These are phyloP conservation scores for Rhodamnia argentea DNA, from an alignment of 345 rosid genomes.

Conservation along the genomic window DNA sequence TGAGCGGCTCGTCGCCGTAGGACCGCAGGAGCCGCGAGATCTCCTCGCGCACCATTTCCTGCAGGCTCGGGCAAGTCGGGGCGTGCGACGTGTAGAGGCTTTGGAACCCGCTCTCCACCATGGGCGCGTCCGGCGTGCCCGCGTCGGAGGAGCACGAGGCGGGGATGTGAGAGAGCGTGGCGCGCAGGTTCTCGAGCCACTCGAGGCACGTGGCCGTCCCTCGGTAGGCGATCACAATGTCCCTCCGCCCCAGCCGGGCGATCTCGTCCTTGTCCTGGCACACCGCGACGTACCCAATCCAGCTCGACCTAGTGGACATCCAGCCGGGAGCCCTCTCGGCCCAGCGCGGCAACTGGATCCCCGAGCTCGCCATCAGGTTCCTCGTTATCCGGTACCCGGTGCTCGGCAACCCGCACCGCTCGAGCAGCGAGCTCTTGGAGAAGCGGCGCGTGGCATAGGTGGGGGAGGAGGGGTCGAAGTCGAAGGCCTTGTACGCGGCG, in stretches of 20 bases:
- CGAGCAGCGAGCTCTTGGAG: constrained; percentile 41
- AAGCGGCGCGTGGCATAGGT: constrained; percentile 50
- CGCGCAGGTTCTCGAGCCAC: constrained; percentile 90
- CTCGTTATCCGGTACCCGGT: constrained; percentile 66
- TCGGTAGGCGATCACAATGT: constrained; percentile 65
- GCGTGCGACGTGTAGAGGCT: constrained; percentile 67
- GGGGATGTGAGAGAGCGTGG: constrained; percentile 48
- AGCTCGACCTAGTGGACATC: constrained; percentile 63
- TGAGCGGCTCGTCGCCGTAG: constrained; percentile 65
- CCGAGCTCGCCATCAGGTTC: constrained; percentile 67
- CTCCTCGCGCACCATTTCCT: constrained; percentile 55
- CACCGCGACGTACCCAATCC: constrained; percentile 97
- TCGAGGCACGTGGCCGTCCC: constrained; percentile 94
- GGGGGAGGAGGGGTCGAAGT: constrained; percentile 62
- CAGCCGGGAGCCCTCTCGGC: constrained; percentile 50
- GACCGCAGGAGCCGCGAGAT: constrained; percentile 34
- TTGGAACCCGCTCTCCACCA: constrained; percentile 90
- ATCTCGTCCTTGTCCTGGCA: constrained; percentile 72
- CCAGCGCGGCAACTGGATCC: constrained; percentile 69
- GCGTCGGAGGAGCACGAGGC: not conserved
- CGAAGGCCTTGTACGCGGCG: constrained; percentile 67
- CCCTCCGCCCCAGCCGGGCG: constrained; percentile 76
- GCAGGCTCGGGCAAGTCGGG: constrained; percentile 31
- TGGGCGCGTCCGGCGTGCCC: constrained; percentile 19
- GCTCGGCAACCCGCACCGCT: constrained; percentile 39